phyloP scores from a whole-genome alignment of 164 flowering plant genomes.

The Umbilicus rupestris region DNA sequence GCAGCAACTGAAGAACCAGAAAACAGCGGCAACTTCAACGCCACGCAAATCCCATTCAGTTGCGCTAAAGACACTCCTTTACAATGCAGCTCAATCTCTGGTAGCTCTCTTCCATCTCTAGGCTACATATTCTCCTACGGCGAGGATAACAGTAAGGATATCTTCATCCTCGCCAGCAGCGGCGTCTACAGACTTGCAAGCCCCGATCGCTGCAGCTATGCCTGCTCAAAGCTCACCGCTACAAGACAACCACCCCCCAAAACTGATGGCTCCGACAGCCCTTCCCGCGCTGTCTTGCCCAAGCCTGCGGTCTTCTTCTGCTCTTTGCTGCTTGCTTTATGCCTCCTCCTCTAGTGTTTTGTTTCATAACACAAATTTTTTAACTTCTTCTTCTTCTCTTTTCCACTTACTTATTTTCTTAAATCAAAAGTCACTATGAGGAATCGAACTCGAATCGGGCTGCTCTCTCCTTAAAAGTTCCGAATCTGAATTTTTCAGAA shows the following conservation, averaged over 20 bases:
- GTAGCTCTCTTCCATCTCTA: constrained; percentile 26
- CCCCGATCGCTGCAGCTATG: constrained; percentile 35
- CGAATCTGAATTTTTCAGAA: background rate
- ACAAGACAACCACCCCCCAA: background rate
- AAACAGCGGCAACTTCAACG: constrained; percentile 37
- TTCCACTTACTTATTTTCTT: too few species aligned
- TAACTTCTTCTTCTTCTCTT: too few species aligned
- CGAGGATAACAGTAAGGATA: constrained; percentile 35
- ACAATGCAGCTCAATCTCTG: constrained; percentile 22
- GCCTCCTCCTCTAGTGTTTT: background rate
- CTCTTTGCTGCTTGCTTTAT: background rate
- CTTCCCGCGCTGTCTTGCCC: background rate
- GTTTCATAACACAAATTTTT: background rate
- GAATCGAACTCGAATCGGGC: too few species aligned
- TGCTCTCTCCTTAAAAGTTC: constrained; percentile 6
- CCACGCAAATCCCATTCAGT: constrained; percentile 20
- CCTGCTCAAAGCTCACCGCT: constrained; percentile 21
- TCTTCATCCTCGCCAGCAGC: constrained; percentile 27
- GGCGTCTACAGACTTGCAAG: constrained; percentile 36
- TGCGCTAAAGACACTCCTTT: constrained; percentile 45
- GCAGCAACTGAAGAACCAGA: constrained; percentile 38
- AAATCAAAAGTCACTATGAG: too few species aligned
- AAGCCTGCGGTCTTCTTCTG: background rate
- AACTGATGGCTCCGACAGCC: constrained; percentile 2
- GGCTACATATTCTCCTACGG: constrained; percentile 40